Evolutionary conservation across 2,329 filamentous ascomycete species (phyloP), one percentile per base, ranked within the genome.

Genomic region (Elsinoe australis): DNA sequence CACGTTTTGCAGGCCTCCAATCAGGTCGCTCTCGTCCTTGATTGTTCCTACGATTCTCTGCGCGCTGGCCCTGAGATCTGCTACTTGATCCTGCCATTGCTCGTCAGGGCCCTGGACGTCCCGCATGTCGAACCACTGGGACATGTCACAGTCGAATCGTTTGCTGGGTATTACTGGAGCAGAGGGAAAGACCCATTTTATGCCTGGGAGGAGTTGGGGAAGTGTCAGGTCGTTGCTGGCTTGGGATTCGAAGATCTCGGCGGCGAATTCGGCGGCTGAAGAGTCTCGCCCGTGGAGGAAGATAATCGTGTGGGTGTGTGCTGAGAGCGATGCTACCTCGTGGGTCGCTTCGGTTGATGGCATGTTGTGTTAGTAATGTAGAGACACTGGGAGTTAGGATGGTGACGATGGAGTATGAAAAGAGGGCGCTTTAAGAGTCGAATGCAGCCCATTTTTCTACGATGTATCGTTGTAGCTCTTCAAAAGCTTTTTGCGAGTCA

Each of bases 241-340:
- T 48, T 61, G 54, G 31, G 56, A 59, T 47, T 63, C 62, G 53
- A 73, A 67, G 35, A 73, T 55, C 44, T 72, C 67, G 8, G 35
- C 44, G 0, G 65, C 61, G 44, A 71, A 72, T 21, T 69, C 63
- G 1, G 53, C 15, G n/a, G 59, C 62, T 2, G 54, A 59, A 52
- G 67, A 71, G 51, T 68, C 67, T 29, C 67, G 60, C 4, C 69
- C 71, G 42, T 74, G 70, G 8, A 74, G 64, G 32, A 72, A 62
- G 29, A 75, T 70, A 32, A 73, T 51, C 0, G 69, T 73, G 41
- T 73, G 67, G 0, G 65, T 69, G 48, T 74, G 70, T 5, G 47
- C 52, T 5, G 38, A 50, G 8, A 49, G 32, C 19, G 50, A 47
- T 2, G 22, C 31, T 26, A 45, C 33, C 34, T 49, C 28, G 38